Conservation (phyloP, 805 yeast genomes). For the Ogataea zsoltii region DNA sequence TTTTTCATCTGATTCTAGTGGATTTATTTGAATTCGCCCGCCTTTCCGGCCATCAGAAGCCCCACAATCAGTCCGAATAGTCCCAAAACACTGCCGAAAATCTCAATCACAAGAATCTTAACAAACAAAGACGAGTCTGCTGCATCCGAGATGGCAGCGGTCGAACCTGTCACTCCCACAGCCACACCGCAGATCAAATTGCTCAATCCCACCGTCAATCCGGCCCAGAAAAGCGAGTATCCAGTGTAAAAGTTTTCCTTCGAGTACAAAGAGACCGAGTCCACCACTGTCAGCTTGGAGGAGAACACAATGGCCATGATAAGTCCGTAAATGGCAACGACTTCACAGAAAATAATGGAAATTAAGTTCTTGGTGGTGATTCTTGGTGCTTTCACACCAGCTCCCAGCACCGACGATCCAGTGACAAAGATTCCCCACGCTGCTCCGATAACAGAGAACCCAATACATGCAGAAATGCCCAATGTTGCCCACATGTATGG, state of each 20-base stretch:
- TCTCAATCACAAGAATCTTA: slow-evolving; percentile 93
- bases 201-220: slow-evolving; percentile 89
- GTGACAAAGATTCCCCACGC: slow-evolving; percentile 99
- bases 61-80: slow-evolving; percentile 96
- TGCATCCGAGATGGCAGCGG: slow-evolving; percentile 98
- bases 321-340: slow-evolving; percentile 96
- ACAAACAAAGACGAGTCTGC: slow-evolving; percentile 95
- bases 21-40: slow-evolving; percentile 68
- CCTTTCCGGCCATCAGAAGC: slow-evolving; percentile 94
- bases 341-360: slow-evolving; percentile 97
- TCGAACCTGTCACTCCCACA: slow-evolving; percentile 96
- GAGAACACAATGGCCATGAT: slow-evolving; percentile 97
- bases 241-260: slow-evolving; percentile 92
- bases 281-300: slow-evolving; percentile 75
- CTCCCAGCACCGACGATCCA: slow-evolving; percentile 92
- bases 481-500: slow-evolving; percentile 97
- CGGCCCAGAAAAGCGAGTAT: slow-evolving; percentile 96
- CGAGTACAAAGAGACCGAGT: slow-evolving; percentile 63
- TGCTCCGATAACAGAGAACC: slow-evolving; percentile 93
- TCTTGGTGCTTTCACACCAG: slow-evolving; percentile 97
- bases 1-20: no score
- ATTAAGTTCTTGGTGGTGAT: slow-evolving; percentile 96
- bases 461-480: slow-evolving; percentile 90
- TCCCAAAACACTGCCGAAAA: slow-evolving; percentile 95
- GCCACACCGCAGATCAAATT: slow-evolving; percentile 96